These are phyloP conservation scores for Vishniacozyma victoriae DNA, from an alignment of 768 basidiomycete species.

Conservation along the genomic window DNA sequence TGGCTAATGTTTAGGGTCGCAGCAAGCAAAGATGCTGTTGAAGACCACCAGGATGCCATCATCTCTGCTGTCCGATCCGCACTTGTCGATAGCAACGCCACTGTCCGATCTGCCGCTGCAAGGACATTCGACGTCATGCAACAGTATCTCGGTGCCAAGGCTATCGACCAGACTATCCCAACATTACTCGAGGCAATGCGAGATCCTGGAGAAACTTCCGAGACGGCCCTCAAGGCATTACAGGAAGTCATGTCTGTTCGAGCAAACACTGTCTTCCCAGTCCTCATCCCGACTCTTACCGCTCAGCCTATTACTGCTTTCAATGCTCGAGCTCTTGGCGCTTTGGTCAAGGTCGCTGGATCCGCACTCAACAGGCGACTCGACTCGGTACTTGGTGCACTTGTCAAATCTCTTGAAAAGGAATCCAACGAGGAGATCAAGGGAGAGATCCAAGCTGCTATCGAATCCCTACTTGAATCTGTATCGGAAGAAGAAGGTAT, in stretches of 20 bases:
- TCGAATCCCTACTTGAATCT: slow-evolving; percentile 67
- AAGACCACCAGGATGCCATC: slow-evolving; percentile 82
- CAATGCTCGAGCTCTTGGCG: slow-evolving; percentile 84
- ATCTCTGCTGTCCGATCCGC: slow-evolving; percentile 75
- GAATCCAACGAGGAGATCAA: slow-evolving; percentile 63
- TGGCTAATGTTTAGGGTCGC: slow-evolving; percentile 58
- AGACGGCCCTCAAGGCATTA: slow-evolving; percentile 86
- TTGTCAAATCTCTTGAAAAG: slow-evolving; percentile 68
- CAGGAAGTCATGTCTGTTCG: slow-evolving; percentile 84
- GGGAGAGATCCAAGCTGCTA: slow-evolving; percentile 66
- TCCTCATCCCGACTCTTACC: slow-evolving; percentile 87
- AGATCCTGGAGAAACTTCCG: slow-evolving; percentile 87
- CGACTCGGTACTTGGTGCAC: slow-evolving; percentile 66
- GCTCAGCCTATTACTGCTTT: slow-evolving; percentile 86
- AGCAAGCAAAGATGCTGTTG: slow-evolving; percentile 72
- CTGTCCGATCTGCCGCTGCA: slow-evolving; percentile 83
- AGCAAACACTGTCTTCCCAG: slow-evolving; percentile 91
- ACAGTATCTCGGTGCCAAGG: slow-evolving; percentile 79
- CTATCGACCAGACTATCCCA: slow-evolving; percentile 94
- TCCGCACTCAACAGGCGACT: slow-evolving; percentile 78
- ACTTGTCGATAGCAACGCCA: slow-evolving; percentile 78
- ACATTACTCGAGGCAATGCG: slow-evolving; percentile 87
- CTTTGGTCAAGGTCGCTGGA: slow-evolving; percentile 90
- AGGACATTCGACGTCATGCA: slow-evolving; percentile 86
- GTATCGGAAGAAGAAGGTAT: slow-evolving; percentile 81